Conservation (phyloP, 257 asterid genomes). For the Coffea canephora region DNA sequence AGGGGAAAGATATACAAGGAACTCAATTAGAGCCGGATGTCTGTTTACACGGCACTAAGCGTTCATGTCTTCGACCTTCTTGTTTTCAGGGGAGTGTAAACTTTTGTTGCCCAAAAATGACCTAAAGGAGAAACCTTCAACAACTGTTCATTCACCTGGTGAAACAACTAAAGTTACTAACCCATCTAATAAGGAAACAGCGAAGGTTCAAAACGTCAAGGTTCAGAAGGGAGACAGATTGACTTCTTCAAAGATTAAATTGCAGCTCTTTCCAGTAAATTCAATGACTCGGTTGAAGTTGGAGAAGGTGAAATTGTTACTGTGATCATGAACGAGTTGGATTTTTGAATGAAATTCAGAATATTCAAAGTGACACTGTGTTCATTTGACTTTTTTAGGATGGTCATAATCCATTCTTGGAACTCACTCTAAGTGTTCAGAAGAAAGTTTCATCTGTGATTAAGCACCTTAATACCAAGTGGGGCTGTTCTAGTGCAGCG, state of each 20-base stretch:
- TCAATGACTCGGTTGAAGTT: constrained; percentile 49
- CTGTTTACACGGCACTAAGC: background rate
- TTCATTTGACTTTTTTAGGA: constrained; percentile 46
- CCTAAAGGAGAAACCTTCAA: constrained; percentile 1
- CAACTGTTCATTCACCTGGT: constrained; percentile 15
- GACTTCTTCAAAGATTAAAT: constrained; percentile 61
- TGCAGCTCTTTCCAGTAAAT: constrained; percentile 83
- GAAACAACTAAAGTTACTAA: background rate
- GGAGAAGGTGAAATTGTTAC: constrained; percentile 55
- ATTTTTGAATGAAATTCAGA: constrained; percentile 1
- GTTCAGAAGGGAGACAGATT: constrained; percentile 30
- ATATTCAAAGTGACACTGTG: background rate
- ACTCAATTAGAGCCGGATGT: background rate
- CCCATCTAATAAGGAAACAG: constrained; percentile 27
- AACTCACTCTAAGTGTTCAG: constrained; percentile 63
- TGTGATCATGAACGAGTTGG: background rate
- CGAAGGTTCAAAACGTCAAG: constrained; percentile 23
- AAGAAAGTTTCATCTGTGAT: constrained; percentile 83
- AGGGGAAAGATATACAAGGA: background rate
- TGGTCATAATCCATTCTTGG: constrained; percentile 84
- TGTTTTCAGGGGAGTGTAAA: constrained; percentile 11
- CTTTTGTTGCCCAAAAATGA: background rate
- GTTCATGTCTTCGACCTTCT: background rate
- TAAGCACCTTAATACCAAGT: constrained; percentile 73
- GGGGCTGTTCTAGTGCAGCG: constrained; percentile 52